Conservation (phyloP, 1,284 basidiomycete species). For the Moesziomyces aphidis region DNA sequence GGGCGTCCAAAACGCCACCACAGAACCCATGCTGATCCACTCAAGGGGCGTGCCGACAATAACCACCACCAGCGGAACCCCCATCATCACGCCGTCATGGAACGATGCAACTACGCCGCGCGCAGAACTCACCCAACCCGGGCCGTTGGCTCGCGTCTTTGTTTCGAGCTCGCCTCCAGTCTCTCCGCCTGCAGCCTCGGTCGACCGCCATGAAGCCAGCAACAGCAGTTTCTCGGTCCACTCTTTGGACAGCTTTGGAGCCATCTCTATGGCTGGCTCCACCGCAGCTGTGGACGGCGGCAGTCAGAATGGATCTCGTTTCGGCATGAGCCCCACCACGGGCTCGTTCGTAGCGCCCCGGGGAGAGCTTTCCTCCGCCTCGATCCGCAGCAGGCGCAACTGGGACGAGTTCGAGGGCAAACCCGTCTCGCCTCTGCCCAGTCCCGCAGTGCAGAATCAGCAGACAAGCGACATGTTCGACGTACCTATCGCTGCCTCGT, state of each 20-base stretch:
- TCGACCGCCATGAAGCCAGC: slow-evolving; percentile 12
- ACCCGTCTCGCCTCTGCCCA: slow-evolving; percentile 61
- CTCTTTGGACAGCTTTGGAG: slow-evolving; percentile 37
- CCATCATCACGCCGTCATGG: slow-evolving; percentile 17
- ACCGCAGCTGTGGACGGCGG: slow-evolving; percentile 24
- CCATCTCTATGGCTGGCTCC: slow-evolving; percentile 29
- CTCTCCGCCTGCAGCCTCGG: slow-evolving; percentile 1
- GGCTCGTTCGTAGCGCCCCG: slow-evolving; percentile 25
- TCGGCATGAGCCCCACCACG: slow-evolving; percentile 18
- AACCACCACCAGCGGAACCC: slow-evolving; percentile 25
- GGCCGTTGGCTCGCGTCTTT: slow-evolving; percentile 2
- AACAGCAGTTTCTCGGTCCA: slow-evolving; percentile 34
- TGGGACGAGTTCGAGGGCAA: slow-evolving; percentile 65
- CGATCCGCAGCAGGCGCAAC: slow-evolving; percentile 57
- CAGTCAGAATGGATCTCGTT: slow-evolving; percentile 28
- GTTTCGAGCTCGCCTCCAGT: slow-evolving; percentile 7
- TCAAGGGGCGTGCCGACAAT: slow-evolving; percentile 27
- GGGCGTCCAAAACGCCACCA: slow-evolving; percentile 1
- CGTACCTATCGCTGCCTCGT: slow-evolving; percentile 23
- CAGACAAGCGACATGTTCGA: slow-evolving; percentile 44
- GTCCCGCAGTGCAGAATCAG: slow-evolving; percentile 44
- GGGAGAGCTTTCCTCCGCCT: slow-evolving; percentile 51
- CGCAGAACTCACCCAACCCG: background rate
- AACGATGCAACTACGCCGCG: background rate
- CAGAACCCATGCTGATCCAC: slow-evolving; percentile 11